phyloP scores from a whole-genome alignment of 31 red algal genomes.

The Porphyra umbilicalis region DNA sequence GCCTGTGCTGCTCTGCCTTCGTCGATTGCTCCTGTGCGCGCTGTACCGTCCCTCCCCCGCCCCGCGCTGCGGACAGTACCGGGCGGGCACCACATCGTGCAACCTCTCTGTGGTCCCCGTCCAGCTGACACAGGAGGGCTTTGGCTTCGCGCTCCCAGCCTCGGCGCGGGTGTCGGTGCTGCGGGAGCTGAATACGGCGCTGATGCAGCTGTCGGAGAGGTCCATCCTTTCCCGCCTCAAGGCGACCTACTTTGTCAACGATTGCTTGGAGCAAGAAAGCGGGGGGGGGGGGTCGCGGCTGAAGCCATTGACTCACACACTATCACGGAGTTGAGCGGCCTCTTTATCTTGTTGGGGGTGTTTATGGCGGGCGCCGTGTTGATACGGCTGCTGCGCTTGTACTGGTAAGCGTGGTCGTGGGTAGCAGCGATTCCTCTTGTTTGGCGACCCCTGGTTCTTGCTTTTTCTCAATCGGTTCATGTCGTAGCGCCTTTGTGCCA shows the following conservation, averaged over 20 bases:
- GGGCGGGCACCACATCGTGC: neutral
- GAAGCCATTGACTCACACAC: neutral
- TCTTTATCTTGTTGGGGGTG: neutral
- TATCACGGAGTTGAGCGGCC: neutral
- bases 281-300: neutral
- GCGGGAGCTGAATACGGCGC: neutral
- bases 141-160: neutral
- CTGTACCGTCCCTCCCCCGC: neutral
- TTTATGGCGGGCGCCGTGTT: neutral
- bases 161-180: neutral
- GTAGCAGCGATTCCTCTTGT: too few species aligned
- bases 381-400: neutral
- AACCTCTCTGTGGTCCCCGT: neutral
- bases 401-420: neutral
- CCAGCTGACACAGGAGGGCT: neutral
- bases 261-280: neutral
- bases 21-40: too few species aligned
- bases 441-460: too few species aligned
- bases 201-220: slow-evolving; percentile 27
- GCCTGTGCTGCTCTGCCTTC: too few species aligned
- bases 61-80: neutral
- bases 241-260: slow-evolving; percentile 66
- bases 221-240: slow-evolving; percentile 72
- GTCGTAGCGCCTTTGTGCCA: too few species aligned
- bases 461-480: too few species aligned